A percentile compares a stretch with the other conserved stretches of the same genome.
Conservation (phyloP, 176 grass and related monocot species). For the Oryza punctata region DNA sequence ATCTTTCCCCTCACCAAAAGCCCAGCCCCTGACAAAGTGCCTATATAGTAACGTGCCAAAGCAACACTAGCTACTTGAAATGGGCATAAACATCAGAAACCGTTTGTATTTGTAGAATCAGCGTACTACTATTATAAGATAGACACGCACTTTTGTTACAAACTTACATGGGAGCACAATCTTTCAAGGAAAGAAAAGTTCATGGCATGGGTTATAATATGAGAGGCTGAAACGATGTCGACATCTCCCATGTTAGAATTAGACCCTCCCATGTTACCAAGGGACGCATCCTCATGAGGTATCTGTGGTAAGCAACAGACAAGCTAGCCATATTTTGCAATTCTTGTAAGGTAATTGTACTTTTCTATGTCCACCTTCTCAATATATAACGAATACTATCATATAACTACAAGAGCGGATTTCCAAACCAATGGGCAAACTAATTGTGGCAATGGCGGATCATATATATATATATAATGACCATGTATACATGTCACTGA, state of each 20-base stretch:
- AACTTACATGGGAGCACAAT: background rate
- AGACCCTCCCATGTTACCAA: background rate
- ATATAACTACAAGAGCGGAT: background rate
- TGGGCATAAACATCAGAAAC: background rate
- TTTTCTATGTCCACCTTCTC: background rate
- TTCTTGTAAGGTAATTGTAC: background rate
- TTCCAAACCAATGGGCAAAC: background rate
- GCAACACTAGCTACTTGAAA: constrained; percentile 2
- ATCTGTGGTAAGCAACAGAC: background rate
- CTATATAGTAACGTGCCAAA: background rate
- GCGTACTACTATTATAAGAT: constrained; percentile 19
- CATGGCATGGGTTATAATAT: background rate
- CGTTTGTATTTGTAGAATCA: background rate
- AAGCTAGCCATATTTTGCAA: background rate
- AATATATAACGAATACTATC: background rate
- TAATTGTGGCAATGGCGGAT: background rate
- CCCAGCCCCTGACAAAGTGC: background rate
- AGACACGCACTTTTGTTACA: background rate
- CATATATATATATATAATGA: background rate
- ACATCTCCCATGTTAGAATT: background rate
- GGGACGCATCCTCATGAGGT: background rate
- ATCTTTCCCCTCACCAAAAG: background rate
- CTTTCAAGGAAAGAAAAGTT: background rate
- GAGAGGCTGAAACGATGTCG: constrained; percentile 30
- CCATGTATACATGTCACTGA: background rate